Percentiles rank a stretch among this genome's conserved stretches.
Evolutionary conservation across 495 filamentous ascomycete genomes (phyloP).

Genomic region (Xanthoparmelia taractica): DNA sequence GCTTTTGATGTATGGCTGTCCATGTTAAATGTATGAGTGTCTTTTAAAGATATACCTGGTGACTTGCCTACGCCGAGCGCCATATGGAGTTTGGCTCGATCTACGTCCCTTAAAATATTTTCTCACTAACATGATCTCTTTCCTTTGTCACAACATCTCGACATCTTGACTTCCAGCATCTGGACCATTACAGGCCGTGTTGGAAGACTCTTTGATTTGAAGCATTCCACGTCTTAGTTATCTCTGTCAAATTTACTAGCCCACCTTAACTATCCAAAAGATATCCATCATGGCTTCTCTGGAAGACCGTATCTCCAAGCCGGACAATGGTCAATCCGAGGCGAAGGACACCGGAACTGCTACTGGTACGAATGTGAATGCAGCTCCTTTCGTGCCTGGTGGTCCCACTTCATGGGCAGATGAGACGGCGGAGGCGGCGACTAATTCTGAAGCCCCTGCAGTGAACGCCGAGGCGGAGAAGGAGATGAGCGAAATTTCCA

Average conservation of each 20-base stretch:
- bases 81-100: slow-evolving; percentile 3
- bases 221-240: neutral
- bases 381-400: slow-evolving; percentile 1
- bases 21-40: neutral
- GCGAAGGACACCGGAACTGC: slow-evolving; percentile 12
- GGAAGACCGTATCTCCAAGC: slow-evolving; percentile 54
- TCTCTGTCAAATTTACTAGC: neutral
- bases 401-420: slow-evolving; percentile 19
- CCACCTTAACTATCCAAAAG: neutral
- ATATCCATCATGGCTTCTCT: slow-evolving; percentile 36
- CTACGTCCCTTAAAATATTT: neutral
- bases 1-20: neutral
- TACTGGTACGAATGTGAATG: slow-evolving; percentile 8
- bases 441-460: slow-evolving; percentile 15
- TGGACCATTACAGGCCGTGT: neutral
- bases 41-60: neutral
- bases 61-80: slow-evolving; percentile 3
- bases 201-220: neutral
- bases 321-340: slow-evolving; percentile 28
- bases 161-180: neutral
- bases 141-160: slow-evolving; percentile 1
- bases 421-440: slow-evolving; percentile 16
- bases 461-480: slow-evolving; percentile 21
- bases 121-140: neutral
- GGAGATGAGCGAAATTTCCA: slow-evolving; percentile 25